Conservation (phyloP, 176 grass and related monocot species). For the Lolium multiflorum region DNA sequence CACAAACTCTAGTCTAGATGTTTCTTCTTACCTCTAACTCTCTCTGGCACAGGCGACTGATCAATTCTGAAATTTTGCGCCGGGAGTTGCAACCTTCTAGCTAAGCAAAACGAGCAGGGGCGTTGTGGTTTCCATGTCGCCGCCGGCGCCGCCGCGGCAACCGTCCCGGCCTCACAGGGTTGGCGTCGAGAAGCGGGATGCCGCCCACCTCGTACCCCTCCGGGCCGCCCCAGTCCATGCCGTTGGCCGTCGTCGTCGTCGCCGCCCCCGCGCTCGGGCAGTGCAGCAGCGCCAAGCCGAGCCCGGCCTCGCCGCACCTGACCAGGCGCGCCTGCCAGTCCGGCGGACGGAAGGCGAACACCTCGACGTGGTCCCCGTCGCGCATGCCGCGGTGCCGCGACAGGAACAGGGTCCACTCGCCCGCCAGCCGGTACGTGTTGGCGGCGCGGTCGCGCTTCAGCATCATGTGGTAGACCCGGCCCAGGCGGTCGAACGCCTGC, state of each 20-base stretch:
- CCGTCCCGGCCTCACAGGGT: not conserved
- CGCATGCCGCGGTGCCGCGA: slow-evolving; percentile 37
- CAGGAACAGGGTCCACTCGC: slow-evolving; percentile 40
- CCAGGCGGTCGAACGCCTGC: slow-evolving; percentile 37
- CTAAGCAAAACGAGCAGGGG: not conserved
- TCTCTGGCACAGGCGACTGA: not conserved
- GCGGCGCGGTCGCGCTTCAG: slow-evolving; percentile 35
- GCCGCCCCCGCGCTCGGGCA: not conserved
- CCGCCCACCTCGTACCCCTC: slow-evolving; percentile 33
- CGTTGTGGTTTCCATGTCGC: not conserved
- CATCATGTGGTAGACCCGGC: slow-evolving; percentile 45
- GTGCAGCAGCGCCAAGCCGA: slow-evolving; percentile 44
- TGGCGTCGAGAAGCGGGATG: slow-evolving; percentile 11
- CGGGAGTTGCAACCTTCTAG: not conserved
- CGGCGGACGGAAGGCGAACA: slow-evolving; percentile 45
- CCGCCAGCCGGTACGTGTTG: slow-evolving; percentile 35
- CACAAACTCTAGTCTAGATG: not conserved
- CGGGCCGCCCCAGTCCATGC: not conserved
- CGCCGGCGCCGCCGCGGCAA: not conserved
- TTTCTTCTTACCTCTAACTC: not conserved
- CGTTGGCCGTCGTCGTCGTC: not conserved
- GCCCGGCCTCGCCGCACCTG: slow-evolving; percentile 27
- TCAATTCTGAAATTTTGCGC: not conserved
- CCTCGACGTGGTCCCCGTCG: slow-evolving; percentile 42
- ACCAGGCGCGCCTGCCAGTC: slow-evolving; percentile 42